Evolutionary conservation across 768 basidiomycete genomes (phyloP).

Genomic region (Hypsizygus marmoreus): DNA sequence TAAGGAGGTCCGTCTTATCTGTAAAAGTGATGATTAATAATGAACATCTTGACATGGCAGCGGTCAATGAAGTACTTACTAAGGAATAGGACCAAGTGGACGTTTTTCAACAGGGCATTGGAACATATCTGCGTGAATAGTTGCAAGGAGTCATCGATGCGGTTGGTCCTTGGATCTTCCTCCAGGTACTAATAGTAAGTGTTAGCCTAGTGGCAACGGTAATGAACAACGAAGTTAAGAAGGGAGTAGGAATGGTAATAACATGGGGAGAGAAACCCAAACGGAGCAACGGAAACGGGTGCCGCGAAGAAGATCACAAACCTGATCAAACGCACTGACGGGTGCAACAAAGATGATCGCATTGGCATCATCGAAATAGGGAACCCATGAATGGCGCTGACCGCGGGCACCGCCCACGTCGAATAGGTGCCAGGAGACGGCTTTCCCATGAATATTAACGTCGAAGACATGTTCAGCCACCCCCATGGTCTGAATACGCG

Average conservation of each 20-base stretch:
- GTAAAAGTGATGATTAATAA: conserved; percentile 1
- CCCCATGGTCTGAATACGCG: conserved; percentile 90
- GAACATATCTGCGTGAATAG: conserved; percentile 85
- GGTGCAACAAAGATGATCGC: conserved; percentile 83
- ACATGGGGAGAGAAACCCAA: not conserved
- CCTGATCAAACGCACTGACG: conserved; percentile 80
- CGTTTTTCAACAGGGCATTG: conserved; percentile 75
- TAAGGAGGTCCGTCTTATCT: conserved; percentile 83
- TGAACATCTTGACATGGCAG: not conserved
- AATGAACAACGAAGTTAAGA: not conserved
- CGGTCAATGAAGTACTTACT: conserved; percentile 39
- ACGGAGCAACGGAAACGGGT: conserved; percentile 1
- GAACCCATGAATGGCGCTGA: conserved; percentile 79
- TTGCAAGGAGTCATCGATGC: conserved; percentile 88
- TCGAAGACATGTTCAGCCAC: conserved; percentile 84
- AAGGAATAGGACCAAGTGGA: conserved; percentile 59
- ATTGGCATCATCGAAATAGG: conserved; percentile 74
- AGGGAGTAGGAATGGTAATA: not conserved
- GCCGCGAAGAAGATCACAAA: conserved; percentile 22
- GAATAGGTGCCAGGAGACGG: conserved; percentile 72
- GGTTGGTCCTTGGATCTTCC: conserved; percentile 82
- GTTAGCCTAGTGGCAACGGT: conserved; percentile 10
- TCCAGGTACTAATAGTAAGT: conserved; percentile 65
- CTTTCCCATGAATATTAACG: conserved; percentile 76
- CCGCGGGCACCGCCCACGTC: conserved; percentile 75